phyloP scores from a whole-genome alignment of 192 early-diverging fungal genomes.

The Diversispora epigaea region DNA sequence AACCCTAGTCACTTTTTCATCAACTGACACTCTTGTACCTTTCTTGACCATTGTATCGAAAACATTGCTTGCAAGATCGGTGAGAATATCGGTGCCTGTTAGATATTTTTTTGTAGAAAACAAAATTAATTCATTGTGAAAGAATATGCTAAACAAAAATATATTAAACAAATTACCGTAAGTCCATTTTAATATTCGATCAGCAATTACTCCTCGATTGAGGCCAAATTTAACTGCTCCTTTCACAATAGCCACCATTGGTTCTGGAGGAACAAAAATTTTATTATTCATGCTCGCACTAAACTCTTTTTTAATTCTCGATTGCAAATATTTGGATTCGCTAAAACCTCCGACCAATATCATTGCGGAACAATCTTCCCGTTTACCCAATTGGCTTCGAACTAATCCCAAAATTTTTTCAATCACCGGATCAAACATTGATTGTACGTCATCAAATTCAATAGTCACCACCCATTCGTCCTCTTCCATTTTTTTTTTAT shows the following conservation, averaged over 20 bases:
- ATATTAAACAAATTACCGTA: conserved; percentile 4
- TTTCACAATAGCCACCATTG: conserved; percentile 52
- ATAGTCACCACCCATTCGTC: conserved; percentile 45
- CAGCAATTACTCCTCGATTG: conserved; percentile 33
- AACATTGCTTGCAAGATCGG: neutral
- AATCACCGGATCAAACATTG: conserved; percentile 59
- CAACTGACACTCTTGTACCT: neutral
- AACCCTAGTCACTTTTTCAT: neutral
- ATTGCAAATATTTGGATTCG: conserved; percentile 57
- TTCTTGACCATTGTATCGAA: neutral
- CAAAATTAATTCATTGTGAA: neutral
- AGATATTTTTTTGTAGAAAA: neutral
- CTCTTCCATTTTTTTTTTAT: conserved; percentile 38
- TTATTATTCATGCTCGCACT: conserved; percentile 38
- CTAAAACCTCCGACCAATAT: too few species aligned
- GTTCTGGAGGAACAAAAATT: conserved; percentile 51
- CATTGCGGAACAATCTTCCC: conserved; percentile 45
- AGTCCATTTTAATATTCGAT: neutral
- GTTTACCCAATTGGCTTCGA: conserved; percentile 44
- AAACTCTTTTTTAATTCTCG: conserved; percentile 51
- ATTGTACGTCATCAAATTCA: conserved; percentile 43
- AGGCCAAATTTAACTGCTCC: conserved; percentile 55
- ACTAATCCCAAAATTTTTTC: conserved; percentile 51
- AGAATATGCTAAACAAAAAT: too few species aligned
- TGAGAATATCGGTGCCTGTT: neutral